Conservation (phyloP, 169 alveolate species). For the Babesia bovis region DNA sequence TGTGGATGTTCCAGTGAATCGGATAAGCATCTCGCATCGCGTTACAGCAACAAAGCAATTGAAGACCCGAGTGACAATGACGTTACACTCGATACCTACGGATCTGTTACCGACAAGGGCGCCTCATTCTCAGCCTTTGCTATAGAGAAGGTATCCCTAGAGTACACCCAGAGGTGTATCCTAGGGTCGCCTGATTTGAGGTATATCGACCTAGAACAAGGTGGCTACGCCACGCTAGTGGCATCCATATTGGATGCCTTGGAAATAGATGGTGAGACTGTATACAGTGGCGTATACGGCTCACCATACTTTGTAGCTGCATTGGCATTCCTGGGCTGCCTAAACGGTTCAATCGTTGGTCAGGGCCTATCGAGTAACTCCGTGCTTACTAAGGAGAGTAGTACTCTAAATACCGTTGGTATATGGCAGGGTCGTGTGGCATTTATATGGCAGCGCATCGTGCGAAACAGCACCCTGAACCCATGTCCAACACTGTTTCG, state of each 20-base stretch:
- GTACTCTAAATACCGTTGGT: constrained; percentile 26
- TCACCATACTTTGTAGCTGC: constrained; percentile 48
- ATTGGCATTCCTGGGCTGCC: background rate
- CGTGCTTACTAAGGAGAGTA: background rate
- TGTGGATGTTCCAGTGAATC: constrained; percentile 15
- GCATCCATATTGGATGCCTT: constrained; percentile 31
- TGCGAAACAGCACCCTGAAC: constrained; percentile 16
- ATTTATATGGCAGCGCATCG: constrained; percentile 52
- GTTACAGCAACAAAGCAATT: constrained; percentile 19
- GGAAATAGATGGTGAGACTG: constrained; percentile 57
- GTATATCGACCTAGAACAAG: constrained; percentile 13
- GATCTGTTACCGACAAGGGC: background rate
- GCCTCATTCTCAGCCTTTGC: constrained; percentile 29
- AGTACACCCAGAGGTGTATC: constrained; percentile 33
- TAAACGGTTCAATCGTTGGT: background rate
- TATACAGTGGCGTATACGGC: constrained; percentile 53
- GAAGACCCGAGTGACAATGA: background rate
- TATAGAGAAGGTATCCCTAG: constrained; percentile 14
- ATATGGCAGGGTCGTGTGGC: constrained; percentile 62
- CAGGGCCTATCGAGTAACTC: background rate
- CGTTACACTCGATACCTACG: constrained; percentile 1
- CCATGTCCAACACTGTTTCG: constrained; percentile 46
- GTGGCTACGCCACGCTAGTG: background rate
- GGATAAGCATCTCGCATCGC: constrained; percentile 24
- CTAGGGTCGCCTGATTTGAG: constrained; percentile 48